Conservation (phyloP, 208 protist genomes). For the Trypanosoma conorhini region DNA sequence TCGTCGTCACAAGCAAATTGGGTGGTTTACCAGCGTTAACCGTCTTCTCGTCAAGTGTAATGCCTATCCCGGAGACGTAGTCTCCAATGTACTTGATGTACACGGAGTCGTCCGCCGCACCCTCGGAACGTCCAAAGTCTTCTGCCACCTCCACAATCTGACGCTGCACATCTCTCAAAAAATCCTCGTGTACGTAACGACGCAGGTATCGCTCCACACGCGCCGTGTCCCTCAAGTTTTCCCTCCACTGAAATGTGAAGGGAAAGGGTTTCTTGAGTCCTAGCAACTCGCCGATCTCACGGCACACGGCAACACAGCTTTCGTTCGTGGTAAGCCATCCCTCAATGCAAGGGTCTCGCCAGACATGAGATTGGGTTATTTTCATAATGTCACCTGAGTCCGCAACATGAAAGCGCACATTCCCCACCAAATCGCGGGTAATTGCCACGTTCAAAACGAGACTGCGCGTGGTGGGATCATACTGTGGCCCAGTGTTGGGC, state of each 20-base stretch:
- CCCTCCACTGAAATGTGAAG: constrained; percentile 77
- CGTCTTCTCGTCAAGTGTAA: constrained; percentile 51
- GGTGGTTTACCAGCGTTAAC: constrained; percentile 51
- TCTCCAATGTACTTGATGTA: constrained; percentile 49
- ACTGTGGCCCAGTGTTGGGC: constrained; percentile 37
- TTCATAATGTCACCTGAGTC: constrained; percentile 54
- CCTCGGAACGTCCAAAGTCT: constrained; percentile 23
- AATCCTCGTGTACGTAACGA: constrained; percentile 53
- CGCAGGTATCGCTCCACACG: constrained; percentile 72
- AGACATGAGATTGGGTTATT: constrained; percentile 77
- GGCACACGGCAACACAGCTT: constrained; percentile 43
- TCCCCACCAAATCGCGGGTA: constrained; percentile 39
- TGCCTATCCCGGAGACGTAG: constrained; percentile 64
- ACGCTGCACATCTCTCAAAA: constrained; percentile 42
- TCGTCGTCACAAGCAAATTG: constrained; percentile 38
- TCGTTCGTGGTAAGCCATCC: constrained; percentile 70
- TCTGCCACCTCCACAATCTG: constrained; percentile 38
- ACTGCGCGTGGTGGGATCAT: constrained; percentile 66
- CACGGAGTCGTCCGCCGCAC: constrained; percentile 29
- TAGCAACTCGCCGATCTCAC: constrained; percentile 51
- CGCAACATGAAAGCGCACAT: constrained; percentile 62
- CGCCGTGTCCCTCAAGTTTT: constrained; percentile 47
- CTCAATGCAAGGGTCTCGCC: constrained; percentile 84
- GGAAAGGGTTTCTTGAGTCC: constrained; percentile 32
- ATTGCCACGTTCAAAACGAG: constrained; percentile 64